phyloP scores from a whole-genome alignment of 202 grass and related monocot genomes.

The Dendrocalamus latiflorus region DNA sequence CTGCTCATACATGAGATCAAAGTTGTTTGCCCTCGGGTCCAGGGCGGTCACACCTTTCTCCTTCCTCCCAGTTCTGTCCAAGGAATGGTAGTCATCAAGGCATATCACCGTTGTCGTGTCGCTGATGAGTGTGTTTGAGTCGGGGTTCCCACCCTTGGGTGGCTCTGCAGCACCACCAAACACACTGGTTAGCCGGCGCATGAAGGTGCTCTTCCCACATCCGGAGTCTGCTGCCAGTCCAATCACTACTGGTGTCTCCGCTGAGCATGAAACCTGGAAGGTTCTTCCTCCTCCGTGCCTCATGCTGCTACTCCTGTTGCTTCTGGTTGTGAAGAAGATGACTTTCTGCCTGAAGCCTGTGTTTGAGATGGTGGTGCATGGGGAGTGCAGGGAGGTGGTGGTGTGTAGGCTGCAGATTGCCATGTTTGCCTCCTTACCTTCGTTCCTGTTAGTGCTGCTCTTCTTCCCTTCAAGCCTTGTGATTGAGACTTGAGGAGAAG shows the following conservation, averaged over 20 bases:
- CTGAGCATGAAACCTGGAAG: slow-evolving; percentile 64
- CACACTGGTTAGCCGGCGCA: slow-evolving; percentile 95
- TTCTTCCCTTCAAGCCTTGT: slow-evolving; percentile 51
- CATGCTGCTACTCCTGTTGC: slow-evolving; percentile 31
- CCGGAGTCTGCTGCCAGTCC: slow-evolving; percentile 96
- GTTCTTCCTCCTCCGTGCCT: slow-evolving; percentile 37
- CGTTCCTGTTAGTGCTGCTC: slow-evolving; percentile 21
- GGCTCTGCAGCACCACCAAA: slow-evolving; percentile 95
- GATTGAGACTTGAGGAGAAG: slow-evolving; percentile 41
- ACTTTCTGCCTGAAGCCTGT: slow-evolving; percentile 63
- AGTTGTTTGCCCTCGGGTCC: slow-evolving; percentile 90
- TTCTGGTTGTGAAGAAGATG: slow-evolving; percentile 65
- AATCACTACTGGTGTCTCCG: slow-evolving; percentile 79
- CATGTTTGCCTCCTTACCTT: slow-evolving; percentile 46
- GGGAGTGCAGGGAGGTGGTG: slow-evolving; percentile 63
- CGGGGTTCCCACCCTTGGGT: slow-evolving; percentile 85
- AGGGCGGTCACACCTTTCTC: slow-evolving; percentile 94
- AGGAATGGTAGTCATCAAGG: slow-evolving; percentile 94
- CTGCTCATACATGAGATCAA: slow-evolving; percentile 99
- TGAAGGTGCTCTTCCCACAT: slow-evolving; percentile 98
- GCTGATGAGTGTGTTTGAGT: slow-evolving; percentile 98
- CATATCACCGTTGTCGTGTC: slow-evolving; percentile 97
- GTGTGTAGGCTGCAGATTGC: slow-evolving; percentile 68
- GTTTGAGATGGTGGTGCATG: slow-evolving; percentile 65
- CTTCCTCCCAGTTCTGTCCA: slow-evolving; percentile 93